Evolutionary conservation across 306 rosid species (phyloP), one percentile per base, ranked within the genome.

Genomic region (cucumber (Cucumis sativus)): DNA sequence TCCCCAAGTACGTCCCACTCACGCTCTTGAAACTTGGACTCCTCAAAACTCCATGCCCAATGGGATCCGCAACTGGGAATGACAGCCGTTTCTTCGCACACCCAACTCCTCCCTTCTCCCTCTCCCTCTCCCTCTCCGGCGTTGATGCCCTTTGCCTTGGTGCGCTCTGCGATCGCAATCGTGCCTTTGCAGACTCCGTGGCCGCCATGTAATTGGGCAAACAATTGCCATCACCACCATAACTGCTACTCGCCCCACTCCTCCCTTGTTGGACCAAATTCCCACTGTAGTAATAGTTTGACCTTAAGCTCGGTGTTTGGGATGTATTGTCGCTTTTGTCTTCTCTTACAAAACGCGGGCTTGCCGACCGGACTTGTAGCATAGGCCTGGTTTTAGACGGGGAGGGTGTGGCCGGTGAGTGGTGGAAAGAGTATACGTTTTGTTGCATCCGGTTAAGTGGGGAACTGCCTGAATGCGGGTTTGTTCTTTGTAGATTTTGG

Each of bases 161-260:
- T 0, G 98, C 97, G 18, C 98, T 94, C 65, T 90, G 97, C 2
- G 98, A 92, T 15, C 98, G 88, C 7, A 89, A 81, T 7, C 98
- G 85, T 9, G 97, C 97, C 84, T 92, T 92, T 2, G 97, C 98
- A 40, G 97, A 94, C 88, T 90, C 97, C 0, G 98, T 94, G n/a
- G 97, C 97, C 0, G 97, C 97, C 98, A 94, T 94, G 88, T 94
- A 94, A 82, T 94, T 90, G 68, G 98, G 98, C 86, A 94, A 79
- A 37, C 72, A 65, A 7, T 18, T 33, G 3, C 72, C 73, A 58
- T 75, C 37, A 18, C 10, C 61, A 6, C 7, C 55, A 7, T 35
- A 60, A 25, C 71, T 18, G 39, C 75, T 82, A 43, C 87, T 88
- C 35, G 87, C 79, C 68, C 91, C 87, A 10, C 68, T 85, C 47